Evolutionary conservation across 805 yeast genomes (phyloP), one percentile per base, ranked within the genome.

Genomic region (Saccharomyces kudriavzevii): DNA sequence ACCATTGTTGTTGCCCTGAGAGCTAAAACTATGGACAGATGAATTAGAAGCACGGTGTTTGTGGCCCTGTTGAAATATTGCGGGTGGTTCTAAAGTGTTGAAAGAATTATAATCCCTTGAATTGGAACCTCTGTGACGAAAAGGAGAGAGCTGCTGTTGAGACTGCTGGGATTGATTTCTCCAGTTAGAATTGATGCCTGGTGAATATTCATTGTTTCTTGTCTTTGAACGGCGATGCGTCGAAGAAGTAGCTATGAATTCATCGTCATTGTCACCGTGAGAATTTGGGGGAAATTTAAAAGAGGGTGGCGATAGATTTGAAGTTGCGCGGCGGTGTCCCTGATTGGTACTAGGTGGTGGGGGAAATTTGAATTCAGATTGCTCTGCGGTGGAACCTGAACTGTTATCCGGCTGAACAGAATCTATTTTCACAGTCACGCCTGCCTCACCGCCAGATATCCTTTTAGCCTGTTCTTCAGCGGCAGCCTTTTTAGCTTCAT

Each of bases 401-500:
- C 49, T 45, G 8, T 50, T 49, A 14, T 58, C 52, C 11, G 51
- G 35, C 5, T 56, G 52, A 29, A 51, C 48, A 5, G 35, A n/a
- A 9, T 26, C 47, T 40, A 40, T 58, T 60, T 11, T 58, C 64
- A 61, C 67, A 26, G 61, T 58, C 9, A 60, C 60, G 24, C 58
- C 60, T 4, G 58, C 57, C 13, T 13, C 31, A 25, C 56, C 52
- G 14, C 60, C 61, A 25, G 58, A 56, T 17, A 57, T 70, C 68
- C 90, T 79, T 67, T 89, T 94, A 1, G 86, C 84, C 65, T 85
- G 89, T 40, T 84, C 91, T 60, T 84, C 84, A 4, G 97, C 97
- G n/a, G 99, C 99, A 5, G 97, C 97, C 60, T 85, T 85, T 63
- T 88, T 90, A 11, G 98, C 98, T 71, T 92, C 99, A 51, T 84